Evolutionary conservation across 1,284 basidiomycete genomes (phyloP), one percentile per base, ranked within the genome.

Genomic region (Agroathelia rolfsii): DNA sequence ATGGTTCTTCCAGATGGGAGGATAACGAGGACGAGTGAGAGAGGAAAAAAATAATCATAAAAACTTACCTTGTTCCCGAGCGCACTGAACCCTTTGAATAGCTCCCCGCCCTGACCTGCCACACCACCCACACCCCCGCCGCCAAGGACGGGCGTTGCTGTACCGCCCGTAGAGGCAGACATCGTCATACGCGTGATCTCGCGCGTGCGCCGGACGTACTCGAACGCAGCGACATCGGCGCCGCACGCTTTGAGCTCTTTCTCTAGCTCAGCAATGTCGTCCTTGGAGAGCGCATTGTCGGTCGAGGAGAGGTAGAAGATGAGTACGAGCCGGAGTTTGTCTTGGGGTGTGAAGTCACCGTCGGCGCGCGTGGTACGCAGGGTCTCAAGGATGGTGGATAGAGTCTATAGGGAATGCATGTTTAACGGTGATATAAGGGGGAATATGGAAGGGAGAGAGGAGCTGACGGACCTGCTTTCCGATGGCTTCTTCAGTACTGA

Each of bases 401-500:
- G 80, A 4, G 76, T 84, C 73, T 93, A 47, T 23, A 9, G 23
- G 17, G 18, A n/a, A n/a, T n/a, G n/a, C n/a, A n/a, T n/a, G n/a
- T n/a, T n/a, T n/a, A n/a, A n/a, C n/a, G n/a, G n/a, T n/a, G n/a
- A 10, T 37, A 20, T 24, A 35, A 32, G 32, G 11, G 25, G 15
- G 30, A 28, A 3, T 12, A n/a, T 25, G 12, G 14, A 34, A 27
- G 13, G 16, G 31, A 30, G 21, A 26, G 17, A 30, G 18, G 12
- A 35, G 24, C 29, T 6, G 4, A 37, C 46, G 31, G 45, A 84
- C 83, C 64, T 85, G 87, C 52, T 88, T 88, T 18, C 69, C 66
- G 37, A 89, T 89, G 4, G 76, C 74, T 57, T 99, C 95, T 62
- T 99, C 95, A 15, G 83, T 79, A 55, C 94, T 93, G 65, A 97